phyloP scores from a whole-genome alignment of 2,329 filamentous ascomycete genomes.

The Fusarium clavum region DNA sequence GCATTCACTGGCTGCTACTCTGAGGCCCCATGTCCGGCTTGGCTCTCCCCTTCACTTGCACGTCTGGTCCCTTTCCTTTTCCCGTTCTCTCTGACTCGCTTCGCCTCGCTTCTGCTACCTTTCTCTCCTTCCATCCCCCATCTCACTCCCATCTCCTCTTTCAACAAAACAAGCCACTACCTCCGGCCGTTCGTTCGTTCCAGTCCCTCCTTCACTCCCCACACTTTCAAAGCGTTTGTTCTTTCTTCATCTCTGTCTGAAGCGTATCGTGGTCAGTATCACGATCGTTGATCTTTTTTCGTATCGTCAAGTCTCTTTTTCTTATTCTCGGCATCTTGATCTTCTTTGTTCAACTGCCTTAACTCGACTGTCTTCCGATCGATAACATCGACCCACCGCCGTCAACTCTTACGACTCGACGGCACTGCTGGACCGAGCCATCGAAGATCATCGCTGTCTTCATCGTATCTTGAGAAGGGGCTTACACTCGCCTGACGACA shows the following conservation, averaged over 20 bases:
- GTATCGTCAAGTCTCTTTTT: constrained; percentile 31
- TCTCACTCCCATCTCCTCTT: constrained; percentile 51
- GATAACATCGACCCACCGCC: neutral
- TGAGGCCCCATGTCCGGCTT: constrained; percentile 23
- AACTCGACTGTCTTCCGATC: constrained; percentile 14
- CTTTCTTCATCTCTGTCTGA: constrained; percentile 30
- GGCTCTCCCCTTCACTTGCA: constrained; percentile 32
- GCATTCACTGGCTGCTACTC: constrained; percentile 28
- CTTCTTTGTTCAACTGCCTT: constrained; percentile 38
- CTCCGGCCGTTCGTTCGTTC: constrained; percentile 54
- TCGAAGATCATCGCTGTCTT: constrained; percentile 15
- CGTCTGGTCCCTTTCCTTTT: constrained; percentile 37
- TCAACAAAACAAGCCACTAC: constrained; percentile 57
- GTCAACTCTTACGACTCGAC: constrained; percentile 21
- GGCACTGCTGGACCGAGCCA: constrained; percentile 17
- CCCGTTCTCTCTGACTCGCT: constrained; percentile 43
- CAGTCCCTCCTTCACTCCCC: constrained; percentile 54
- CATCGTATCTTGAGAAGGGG: constrained; percentile 7
- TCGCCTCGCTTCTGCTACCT: constrained; percentile 42
- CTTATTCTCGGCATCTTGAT: constrained; percentile 30
- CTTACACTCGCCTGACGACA: neutral
- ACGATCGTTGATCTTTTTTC: constrained; percentile 36
- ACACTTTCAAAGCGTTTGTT: constrained; percentile 46
- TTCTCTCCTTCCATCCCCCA: constrained; percentile 38
- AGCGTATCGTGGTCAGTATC: constrained; percentile 39